phyloP scores from a whole-genome alignment of 768 basidiomycete genomes.

The Boletus rubropictus region DNA sequence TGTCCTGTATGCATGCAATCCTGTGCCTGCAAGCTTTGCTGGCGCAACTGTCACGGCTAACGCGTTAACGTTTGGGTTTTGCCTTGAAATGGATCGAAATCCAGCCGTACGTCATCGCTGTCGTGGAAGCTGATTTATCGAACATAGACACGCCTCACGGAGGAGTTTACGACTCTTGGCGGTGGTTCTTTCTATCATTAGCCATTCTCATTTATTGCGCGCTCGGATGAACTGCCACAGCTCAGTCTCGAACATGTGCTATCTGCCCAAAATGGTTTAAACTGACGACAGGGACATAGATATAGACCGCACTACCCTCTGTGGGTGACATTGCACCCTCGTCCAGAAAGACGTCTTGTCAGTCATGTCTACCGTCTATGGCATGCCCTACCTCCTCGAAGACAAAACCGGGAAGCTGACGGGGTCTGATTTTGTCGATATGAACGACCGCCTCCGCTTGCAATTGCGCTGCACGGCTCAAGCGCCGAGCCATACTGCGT shows the following conservation, averaged over 20 bases:
- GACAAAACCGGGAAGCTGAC: conserved; percentile 51
- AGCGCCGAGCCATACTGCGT: conserved; percentile 39
- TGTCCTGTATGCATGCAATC: conserved; percentile 11
- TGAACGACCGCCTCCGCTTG: conserved; percentile 55
- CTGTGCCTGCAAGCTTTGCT: conserved; percentile 13
- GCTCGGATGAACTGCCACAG: conserved; percentile 12
- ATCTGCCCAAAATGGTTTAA: conserved; percentile 22
- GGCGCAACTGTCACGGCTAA: conserved; percentile 6
- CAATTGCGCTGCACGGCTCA: conserved; percentile 43
- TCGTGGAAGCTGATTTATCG: conserved; percentile 9
- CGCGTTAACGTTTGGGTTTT: conserved; percentile 19
- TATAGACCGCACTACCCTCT: conserved; percentile 15
- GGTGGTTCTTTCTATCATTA: conserved; percentile 18
- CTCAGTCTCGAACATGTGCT: conserved; percentile 17
- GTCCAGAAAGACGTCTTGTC: neutral
- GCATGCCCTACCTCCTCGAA: conserved; percentile 58
- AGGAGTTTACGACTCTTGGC: conserved; percentile 12
- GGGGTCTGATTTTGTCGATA: conserved; percentile 56
- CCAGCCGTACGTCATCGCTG: conserved; percentile 28
- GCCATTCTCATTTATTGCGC: conserved; percentile 10
- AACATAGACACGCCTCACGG: conserved; percentile 6
- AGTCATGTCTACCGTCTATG: conserved; percentile 38
- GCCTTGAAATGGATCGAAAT: conserved; percentile 16
- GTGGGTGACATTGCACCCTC: neutral
- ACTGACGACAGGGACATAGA: conserved; percentile 12